Evolutionary conservation across 2,329 filamentous ascomycete species (phyloP).

Genomic region (Fusarium sp.): DNA sequence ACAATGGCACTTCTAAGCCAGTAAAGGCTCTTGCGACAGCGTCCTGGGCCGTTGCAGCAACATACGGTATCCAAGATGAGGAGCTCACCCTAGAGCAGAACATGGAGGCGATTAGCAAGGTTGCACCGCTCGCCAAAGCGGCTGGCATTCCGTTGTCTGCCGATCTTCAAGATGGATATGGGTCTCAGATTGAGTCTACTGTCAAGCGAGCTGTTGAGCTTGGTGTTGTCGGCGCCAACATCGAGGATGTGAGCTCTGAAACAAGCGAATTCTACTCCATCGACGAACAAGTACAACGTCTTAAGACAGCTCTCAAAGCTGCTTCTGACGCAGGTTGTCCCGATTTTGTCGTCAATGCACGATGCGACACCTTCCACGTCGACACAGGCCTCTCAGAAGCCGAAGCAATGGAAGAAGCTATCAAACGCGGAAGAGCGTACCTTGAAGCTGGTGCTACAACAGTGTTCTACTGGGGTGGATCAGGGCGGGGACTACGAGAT

Average conservation of each 20-base stretch:
- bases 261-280: conserved; percentile 48
- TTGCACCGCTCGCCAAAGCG: conserved; percentile 54
- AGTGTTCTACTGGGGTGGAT: conserved; percentile 68
- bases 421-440: conserved; percentile 64
- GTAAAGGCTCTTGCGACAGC: conserved; percentile 58
- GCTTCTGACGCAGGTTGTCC: conserved; percentile 59
- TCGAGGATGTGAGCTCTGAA: conserved; percentile 61
- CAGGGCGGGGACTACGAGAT: conserved; percentile 52
- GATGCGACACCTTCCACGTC: conserved; percentile 62
- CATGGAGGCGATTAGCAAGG: conserved; percentile 55
- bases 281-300: conserved; percentile 58
- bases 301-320: conserved; percentile 53
- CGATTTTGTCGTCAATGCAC: conserved; percentile 66
- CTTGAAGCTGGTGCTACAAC: conserved; percentile 66
- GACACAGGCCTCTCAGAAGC: conserved; percentile 46
- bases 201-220: conserved; percentile 56
- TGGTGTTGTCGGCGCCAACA: conserved; percentile 66
- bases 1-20: conserved; percentile 47
- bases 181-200: conserved; percentile 54
- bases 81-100: conserved; percentile 62
- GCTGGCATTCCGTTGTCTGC: conserved; percentile 61
- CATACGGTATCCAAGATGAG: conserved; percentile 56
- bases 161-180: conserved; percentile 71
- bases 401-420: conserved; percentile 55
- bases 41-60: conserved; percentile 60